A percentile compares a stretch with the other conserved stretches of the same genome.
phyloP scores from a whole-genome alignment of 2,329 filamentous ascomycete genomes.

The Calonectria pauciramosa region DNA sequence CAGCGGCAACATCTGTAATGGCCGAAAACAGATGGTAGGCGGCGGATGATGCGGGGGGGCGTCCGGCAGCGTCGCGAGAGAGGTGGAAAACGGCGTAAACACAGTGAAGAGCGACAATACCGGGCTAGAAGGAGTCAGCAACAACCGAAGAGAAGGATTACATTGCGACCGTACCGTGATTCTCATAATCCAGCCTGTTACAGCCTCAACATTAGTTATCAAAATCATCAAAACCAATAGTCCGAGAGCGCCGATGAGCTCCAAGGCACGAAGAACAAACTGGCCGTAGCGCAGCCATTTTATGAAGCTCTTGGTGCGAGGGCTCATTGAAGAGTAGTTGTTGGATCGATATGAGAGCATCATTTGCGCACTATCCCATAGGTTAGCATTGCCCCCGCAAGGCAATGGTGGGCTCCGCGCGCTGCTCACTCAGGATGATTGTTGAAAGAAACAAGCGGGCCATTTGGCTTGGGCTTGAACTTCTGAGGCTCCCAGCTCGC shows the following conservation, averaged over 20 bases:
- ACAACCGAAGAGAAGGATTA: neutral
- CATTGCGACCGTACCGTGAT: conserved; percentile 73
- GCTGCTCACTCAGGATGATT: conserved; percentile 83
- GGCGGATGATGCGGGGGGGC: conserved; percentile 84
- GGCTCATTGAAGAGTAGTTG: conserved; percentile 76
- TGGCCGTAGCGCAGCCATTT: conserved; percentile 78
- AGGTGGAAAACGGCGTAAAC: conserved; percentile 88
- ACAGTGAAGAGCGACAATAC: conserved; percentile 78
- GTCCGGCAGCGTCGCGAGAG: conserved; percentile 75
- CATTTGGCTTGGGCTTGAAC: conserved; percentile 75
- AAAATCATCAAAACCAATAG: conserved; percentile 83
- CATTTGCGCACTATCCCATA: conserved; percentile 66
- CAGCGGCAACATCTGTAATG: conserved; percentile 74
- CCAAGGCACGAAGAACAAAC: conserved; percentile 74
- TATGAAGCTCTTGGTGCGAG: conserved; percentile 78
- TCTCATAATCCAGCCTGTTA: conserved; percentile 81
- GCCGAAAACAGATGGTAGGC: conserved; percentile 91
- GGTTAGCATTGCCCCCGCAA: conserved; percentile 20
- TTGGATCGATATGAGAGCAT: conserved; percentile 74
- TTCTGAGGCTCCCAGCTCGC: conserved; percentile 79
- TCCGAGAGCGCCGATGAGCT: conserved; percentile 78
- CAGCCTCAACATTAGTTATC: conserved; percentile 74
- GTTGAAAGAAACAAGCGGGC: conserved; percentile 86
- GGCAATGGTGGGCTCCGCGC: neutral
- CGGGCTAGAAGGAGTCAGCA: conserved; percentile 68